Conservation (phyloP, 2,329 filamentous ascomycete species). For the Neurospora crassa region DNA sequence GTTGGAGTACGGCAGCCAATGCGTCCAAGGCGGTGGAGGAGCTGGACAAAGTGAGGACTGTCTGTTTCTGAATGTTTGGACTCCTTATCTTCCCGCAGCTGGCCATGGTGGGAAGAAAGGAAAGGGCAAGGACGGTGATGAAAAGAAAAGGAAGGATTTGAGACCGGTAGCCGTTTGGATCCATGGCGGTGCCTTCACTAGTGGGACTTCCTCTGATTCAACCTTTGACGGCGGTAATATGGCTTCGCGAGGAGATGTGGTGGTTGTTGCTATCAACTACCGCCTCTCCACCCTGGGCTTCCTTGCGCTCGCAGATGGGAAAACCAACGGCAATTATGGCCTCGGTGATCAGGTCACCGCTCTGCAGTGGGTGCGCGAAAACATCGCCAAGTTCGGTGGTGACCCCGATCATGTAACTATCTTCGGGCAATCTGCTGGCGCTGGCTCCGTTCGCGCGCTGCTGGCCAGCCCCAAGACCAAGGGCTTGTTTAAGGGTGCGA, state of each 20-base stretch:
- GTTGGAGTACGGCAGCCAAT: conserved; percentile 27
- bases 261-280: conserved; percentile 52
- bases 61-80: conserved; percentile 37
- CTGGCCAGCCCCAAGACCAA: conserved; percentile 37
- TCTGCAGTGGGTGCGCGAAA: conserved; percentile 39
- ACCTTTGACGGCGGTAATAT: conserved; percentile 44
- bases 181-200: conserved; percentile 45
- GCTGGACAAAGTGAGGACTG: conserved; percentile 30
- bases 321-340: conserved; percentile 38
- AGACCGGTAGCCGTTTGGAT: conserved; percentile 31
- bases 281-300: conserved; percentile 49
- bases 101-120: conserved; percentile 7
- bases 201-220: conserved; percentile 31
- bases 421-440: conserved; percentile 45
- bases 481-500: conserved; percentile 38
- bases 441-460: conserved; percentile 39
- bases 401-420: conserved; percentile 46
- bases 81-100: conserved; percentile 26
- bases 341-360: conserved; percentile 39
- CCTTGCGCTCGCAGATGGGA: conserved; percentile 39
- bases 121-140: conserved; percentile 3
- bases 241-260: conserved; percentile 48
- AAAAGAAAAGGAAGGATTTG: conserved; percentile 14
- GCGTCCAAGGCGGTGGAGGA: conserved; percentile 27
- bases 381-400: conserved; percentile 46